Percentiles rank a stretch among this genome's conserved stretches.
phyloP scores from a whole-genome alignment of 257 asterid species.

The Leonotis leonurus region DNA sequence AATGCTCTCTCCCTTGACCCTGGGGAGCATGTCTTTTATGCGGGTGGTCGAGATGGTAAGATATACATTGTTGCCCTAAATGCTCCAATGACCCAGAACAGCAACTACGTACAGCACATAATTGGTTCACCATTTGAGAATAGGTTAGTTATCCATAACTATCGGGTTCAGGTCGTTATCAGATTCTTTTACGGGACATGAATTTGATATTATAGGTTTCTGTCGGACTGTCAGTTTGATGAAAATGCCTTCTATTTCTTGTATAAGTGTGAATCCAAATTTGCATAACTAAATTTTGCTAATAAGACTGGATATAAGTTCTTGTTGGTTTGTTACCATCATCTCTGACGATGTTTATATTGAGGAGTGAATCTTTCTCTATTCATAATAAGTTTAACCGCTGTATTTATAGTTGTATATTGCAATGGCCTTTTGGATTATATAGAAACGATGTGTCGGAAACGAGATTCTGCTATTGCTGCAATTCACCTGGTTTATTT shows the following conservation, averaged over 20 bases:
- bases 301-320: not conserved
- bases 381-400: not conserved
- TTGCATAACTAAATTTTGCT: not conserved
- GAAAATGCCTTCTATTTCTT: not conserved
- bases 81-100: conserved; percentile 43
- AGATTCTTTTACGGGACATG: too few species aligned
- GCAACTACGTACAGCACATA: conserved; percentile 53
- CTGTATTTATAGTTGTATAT: not conserved
- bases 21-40: conserved; percentile 79
- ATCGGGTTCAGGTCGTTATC: too few species aligned
- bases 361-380: not conserved
- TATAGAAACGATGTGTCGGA: not conserved
- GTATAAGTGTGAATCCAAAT: not conserved
- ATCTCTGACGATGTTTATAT: not conserved
- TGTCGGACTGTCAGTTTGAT: not conserved
- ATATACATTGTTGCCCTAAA: conserved; percentile 68
- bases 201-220: not conserved
- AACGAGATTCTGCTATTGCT: not conserved
- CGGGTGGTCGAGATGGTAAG: conserved; percentile 94
- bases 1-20: conserved; percentile 79
- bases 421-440: not conserved
- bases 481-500: not conserved
- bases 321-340: conserved; percentile 9
- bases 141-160: conserved; percentile 35
- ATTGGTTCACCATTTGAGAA: conserved; percentile 69